Evolutionary conservation across 2,329 filamentous ascomycete genomes (phyloP).

Genomic region (Arthrobotrys entomopaga): DNA sequence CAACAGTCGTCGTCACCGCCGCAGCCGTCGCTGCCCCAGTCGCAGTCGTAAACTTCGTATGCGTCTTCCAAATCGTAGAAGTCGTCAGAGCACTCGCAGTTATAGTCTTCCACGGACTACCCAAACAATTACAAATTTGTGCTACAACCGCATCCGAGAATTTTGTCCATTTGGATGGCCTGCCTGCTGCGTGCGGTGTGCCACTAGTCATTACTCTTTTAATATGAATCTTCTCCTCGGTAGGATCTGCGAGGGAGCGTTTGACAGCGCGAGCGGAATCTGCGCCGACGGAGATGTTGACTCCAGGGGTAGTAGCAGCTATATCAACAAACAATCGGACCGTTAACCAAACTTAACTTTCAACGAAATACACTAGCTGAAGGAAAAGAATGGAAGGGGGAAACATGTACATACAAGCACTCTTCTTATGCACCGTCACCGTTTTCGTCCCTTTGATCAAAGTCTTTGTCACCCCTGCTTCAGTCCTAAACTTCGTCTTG

Average conservation of each 20-base stretch:
- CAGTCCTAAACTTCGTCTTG: slow-evolving; percentile 18
- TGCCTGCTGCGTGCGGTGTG: neutral
- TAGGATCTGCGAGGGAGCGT: neutral
- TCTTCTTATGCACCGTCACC: slow-evolving; percentile 23
- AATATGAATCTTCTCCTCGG: neutral
- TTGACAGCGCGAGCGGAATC: no score
- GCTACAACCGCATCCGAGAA: slow-evolving; percentile 10
- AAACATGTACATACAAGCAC: neutral
- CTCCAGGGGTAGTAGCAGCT: no score
- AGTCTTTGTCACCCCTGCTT: neutral
- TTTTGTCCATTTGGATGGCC: slow-evolving; percentile 12
- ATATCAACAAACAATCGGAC: no score
- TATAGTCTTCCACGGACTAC: slow-evolving; percentile 31
- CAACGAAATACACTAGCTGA: no score
- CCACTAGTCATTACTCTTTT: no score
- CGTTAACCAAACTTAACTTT: no score
- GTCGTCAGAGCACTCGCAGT: slow-evolving; percentile 18
- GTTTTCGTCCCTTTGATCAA: slow-evolving; percentile 15
- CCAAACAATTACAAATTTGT: slow-evolving; percentile 28
- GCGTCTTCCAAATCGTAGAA: slow-evolving; percentile 13
- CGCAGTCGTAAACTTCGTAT: slow-evolving; percentile 1
- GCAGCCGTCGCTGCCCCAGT: neutral
- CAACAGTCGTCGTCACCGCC: slow-evolving; percentile 8
- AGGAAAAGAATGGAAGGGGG: no score
- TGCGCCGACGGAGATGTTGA: no score